These are phyloP conservation scores for Butyriboletus loyo DNA, from an alignment of 768 basidiomycete species.

Conservation along the genomic window DNA sequence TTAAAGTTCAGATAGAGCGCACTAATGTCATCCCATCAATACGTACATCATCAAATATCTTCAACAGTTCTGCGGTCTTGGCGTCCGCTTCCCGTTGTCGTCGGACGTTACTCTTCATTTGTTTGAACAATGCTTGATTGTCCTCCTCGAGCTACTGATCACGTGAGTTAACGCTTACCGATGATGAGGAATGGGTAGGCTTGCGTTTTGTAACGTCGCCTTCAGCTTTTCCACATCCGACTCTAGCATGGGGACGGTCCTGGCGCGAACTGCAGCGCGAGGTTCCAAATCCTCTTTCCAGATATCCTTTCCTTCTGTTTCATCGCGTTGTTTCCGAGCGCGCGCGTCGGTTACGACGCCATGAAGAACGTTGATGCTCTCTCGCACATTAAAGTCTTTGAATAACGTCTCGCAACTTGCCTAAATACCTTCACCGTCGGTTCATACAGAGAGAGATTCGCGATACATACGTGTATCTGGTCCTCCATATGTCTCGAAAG, in stretches of 20 bases:
- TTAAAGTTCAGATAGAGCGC: conserved; percentile 5
- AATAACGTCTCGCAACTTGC: conserved; percentile 68
- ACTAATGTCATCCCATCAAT: background rate
- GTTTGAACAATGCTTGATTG: conserved; percentile 45
- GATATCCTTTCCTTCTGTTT: conserved; percentile 45
- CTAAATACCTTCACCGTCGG: conserved; percentile 34
- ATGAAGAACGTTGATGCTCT: conserved; percentile 70
- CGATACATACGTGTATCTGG: conserved; percentile 41
- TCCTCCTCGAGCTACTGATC: conserved; percentile 52
- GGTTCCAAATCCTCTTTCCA: conserved; percentile 70
- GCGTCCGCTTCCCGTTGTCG: conserved; percentile 46
- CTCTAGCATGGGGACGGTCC: conserved; percentile 58
- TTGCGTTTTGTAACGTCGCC: conserved; percentile 37
- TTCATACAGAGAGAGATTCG: background rate
- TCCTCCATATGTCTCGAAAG: conserved; percentile 73
- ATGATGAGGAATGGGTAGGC: background rate
- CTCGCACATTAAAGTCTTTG: conserved; percentile 61
- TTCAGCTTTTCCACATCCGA: conserved; percentile 39
- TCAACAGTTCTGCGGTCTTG: conserved; percentile 45
- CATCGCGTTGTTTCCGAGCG: conserved; percentile 46
- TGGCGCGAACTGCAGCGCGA: conserved; percentile 56
- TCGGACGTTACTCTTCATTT: conserved; percentile 47
- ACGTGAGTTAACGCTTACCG: background rate
- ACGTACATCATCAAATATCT: conserved; percentile 53
- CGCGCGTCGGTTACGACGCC: conserved; percentile 65